phyloP scores from a whole-genome alignment of 2,329 filamentous ascomycete genomes.

The Diaporthe citriasiana region DNA sequence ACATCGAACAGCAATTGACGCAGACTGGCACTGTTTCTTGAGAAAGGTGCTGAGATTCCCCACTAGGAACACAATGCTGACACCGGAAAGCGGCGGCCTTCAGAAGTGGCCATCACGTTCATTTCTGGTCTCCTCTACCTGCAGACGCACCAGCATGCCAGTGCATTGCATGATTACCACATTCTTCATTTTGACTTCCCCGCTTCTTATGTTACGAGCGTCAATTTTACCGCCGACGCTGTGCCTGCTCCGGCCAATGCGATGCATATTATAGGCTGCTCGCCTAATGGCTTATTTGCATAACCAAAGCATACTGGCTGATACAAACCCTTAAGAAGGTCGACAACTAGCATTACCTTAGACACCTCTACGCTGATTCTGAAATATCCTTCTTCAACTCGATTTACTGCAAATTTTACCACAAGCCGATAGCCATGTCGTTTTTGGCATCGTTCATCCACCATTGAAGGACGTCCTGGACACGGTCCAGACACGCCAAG shows the following conservation, averaged over 20 bases:
- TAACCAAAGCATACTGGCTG: not conserved
- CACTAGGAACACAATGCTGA: too few relatives aligned
- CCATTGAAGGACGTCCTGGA: not conserved
- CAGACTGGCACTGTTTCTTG: not conserved
- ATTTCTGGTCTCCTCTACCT: not conserved
- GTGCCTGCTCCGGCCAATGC: not conserved
- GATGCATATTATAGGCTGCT: not conserved
- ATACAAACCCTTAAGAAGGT: not conserved
- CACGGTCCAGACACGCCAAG: not conserved
- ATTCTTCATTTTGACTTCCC: not conserved
- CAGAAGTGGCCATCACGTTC: not conserved
- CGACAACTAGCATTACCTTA: too few relatives aligned
- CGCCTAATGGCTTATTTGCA: not conserved
- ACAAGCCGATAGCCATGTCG: not conserved
- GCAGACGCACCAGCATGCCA: not conserved
- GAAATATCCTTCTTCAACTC: not conserved
- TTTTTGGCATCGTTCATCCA: not conserved
- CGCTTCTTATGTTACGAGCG: not conserved
- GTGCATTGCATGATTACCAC: not conserved
- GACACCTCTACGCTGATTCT: not conserved
- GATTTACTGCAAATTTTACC: not conserved
- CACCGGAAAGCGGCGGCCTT: not conserved
- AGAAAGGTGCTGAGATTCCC: not conserved
- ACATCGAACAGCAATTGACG: not conserved
- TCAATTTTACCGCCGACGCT: not conserved